Evolutionary conservation across 2,329 filamentous ascomycete species (phyloP).

Genomic region (Diaporthe sp.): DNA sequence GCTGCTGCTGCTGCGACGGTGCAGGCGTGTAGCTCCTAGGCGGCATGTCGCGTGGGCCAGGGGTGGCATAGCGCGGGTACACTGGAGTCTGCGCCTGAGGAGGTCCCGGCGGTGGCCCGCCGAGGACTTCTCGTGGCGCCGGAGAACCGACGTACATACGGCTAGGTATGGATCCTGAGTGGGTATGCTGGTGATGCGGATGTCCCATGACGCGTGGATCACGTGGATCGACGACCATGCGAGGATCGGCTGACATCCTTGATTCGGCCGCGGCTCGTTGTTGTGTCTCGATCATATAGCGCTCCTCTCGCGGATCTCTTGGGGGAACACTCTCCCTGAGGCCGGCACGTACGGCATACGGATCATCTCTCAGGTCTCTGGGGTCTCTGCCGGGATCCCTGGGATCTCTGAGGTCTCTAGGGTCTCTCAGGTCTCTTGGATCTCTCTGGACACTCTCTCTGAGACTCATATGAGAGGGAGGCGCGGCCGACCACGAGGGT

Average conservation of each 20-base stretch:
- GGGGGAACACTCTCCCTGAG: constrained; percentile 26
- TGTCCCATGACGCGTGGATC: constrained; percentile 34
- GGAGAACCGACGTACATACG: constrained; percentile 31
- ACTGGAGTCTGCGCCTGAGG: constrained; percentile 26
- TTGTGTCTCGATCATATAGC: constrained; percentile 33
- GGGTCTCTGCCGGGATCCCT: neutral
- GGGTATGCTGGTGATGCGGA: constrained; percentile 32
- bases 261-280: constrained; percentile 28
- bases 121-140: constrained; percentile 29
- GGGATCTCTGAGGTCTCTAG: neutral
- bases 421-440: neutral
- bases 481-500: constrained; percentile 45
- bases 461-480: constrained; percentile 39
- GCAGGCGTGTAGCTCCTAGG: constrained; percentile 32
- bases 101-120: constrained; percentile 28
- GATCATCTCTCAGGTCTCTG: constrained; percentile 25
- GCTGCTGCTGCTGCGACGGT: constrained; percentile 23
- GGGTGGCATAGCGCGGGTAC: constrained; percentile 32
- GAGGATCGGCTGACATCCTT: constrained; percentile 31
- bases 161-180: constrained; percentile 31
- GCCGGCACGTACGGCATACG: constrained; percentile 29
- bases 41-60: constrained; percentile 31
- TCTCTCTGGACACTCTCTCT: constrained; percentile 35
- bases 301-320: constrained; percentile 29
- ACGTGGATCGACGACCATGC: constrained; percentile 32